phyloP scores from a whole-genome alignment of 352 stramenopile genomes.

The Globisporangium lucens region DNA sequence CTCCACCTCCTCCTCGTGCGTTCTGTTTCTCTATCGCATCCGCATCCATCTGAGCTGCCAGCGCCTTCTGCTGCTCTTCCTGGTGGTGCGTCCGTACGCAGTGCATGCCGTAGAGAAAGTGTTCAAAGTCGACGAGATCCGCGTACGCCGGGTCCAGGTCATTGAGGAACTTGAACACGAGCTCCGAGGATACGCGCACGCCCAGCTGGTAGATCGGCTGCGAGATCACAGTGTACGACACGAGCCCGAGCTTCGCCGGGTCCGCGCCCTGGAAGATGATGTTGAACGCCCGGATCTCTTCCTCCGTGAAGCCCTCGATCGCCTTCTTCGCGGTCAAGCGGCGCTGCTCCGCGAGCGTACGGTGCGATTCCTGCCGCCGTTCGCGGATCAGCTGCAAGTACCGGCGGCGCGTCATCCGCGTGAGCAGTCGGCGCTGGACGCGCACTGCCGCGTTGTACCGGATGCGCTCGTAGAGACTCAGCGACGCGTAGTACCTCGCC shows the following conservation, averaged over 20 bases:
- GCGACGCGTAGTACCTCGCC: constrained; percentile 38
- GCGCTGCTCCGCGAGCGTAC: constrained; percentile 29
- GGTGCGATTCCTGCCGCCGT: constrained; percentile 42
- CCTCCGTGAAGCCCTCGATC: constrained; percentile 58
- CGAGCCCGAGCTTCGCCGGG: constrained; percentile 53
- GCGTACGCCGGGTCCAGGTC: constrained; percentile 65
- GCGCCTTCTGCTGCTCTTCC: constrained; percentile 30
- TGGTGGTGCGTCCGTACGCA: constrained; percentile 67
- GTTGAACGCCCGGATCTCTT: constrained; percentile 62
- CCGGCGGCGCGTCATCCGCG: constrained; percentile 41
- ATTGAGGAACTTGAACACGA: constrained; percentile 47
- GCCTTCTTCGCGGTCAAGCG: constrained; percentile 44
- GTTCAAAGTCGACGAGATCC: constrained; percentile 77
- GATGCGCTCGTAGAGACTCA: constrained; percentile 70
- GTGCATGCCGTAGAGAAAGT: constrained; percentile 83
- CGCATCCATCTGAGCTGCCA: neutral
- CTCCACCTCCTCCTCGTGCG: neutral
- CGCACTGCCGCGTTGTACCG: constrained; percentile 62
- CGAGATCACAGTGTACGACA: constrained; percentile 64
- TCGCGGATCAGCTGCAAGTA: constrained; percentile 49
- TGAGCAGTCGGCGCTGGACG: constrained; percentile 62
- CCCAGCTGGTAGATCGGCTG: constrained; percentile 74
- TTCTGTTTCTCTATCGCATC: constrained; percentile 8
- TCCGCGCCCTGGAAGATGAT: constrained; percentile 65
- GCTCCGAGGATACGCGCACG: constrained; percentile 42